Base-by-base conservation (phyloP, 805 yeast species). In the Candida multigemmis region DNA sequence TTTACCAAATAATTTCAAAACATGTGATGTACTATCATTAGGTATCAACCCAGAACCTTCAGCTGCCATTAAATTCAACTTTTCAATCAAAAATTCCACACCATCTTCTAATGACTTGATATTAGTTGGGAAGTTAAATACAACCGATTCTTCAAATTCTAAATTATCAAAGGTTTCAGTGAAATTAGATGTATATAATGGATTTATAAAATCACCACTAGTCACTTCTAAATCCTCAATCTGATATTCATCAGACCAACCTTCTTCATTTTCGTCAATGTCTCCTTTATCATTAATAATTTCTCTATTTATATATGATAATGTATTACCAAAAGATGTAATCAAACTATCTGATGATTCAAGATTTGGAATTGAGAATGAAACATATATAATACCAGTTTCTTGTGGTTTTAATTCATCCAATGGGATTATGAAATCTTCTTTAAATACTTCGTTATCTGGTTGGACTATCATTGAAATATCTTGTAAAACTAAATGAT, bases 201-300 rank as follows among this genome's bases (percentile, higher is more conserved):
- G 94, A 29, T 62, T 56, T 32, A 85, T 65, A 55, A 76, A 89
- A 50, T 86, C 96, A 19, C 95, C 95, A 7, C 91, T 75, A 6
- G 57, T 56, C 30, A 89, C 50, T 32, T 71, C 74, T 44, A 86
- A 63, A 32, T 78, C 80, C 53, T 85, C 96, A 38, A 91, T 72
- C 50, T 79, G 91, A 56, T 89, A 91, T 55, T 87, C 95, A 53
- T 91, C 97, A 38, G 80, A 81, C 68, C 78, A 83, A 11, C 96
- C 96, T 38, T 80, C 93, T 28, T 63, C 78, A 25, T 69, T 74
- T 24, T 71, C 78, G 33, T 68, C 70, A 26, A 79, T 69, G 35
- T 68, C 72, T 12, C 77, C 76, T 10, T 86, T 77, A 25, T 84
- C 77, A 22, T 36, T 37, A 40, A 84, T 80, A 38, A 82, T 63